Evolutionary conservation across 2,329 filamentous ascomycete genomes (phyloP), one percentile per base, ranked within the genome.

Genomic region (Zymoseptoria brevis): DNA sequence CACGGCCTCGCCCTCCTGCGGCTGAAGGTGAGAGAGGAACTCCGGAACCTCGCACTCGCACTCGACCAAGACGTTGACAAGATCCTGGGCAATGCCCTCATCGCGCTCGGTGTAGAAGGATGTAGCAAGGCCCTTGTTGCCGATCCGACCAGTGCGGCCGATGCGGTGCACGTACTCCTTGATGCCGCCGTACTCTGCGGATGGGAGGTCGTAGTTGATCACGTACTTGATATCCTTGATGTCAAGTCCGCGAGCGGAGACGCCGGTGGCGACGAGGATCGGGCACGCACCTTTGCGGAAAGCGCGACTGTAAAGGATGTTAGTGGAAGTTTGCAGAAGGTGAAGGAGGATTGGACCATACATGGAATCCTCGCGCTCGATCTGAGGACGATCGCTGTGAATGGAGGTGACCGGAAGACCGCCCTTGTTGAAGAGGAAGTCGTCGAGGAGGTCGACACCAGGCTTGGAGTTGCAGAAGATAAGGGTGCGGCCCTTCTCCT

Each of bases 101-200:
- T 97, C 89, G 0, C 81, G 78, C 0, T 92, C 86, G 24, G 87
- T 90, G 79, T 87, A 97, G 77, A 99, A 93, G 0, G 93, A 96
- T 0, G 89, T 93, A 0, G 94, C 92, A 4, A 91, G 77, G 19
- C 94, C 94, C 51, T 83, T 81, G 66, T 96, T 89, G 2, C 94
- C 94, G 70, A 96, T 96, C 56, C 94, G 90, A 57, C 89, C 94
- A 66, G 94, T 99, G 61, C 94, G 92, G 62, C 94, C 94, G 71
- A 97, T 97, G 11, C 94, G 90, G 71, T 99, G 94, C 24, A 88
- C 86, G 68, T 97, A 99, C 72, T 97, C 94, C 54, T 89, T 86
- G 58, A 96, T 96, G 1, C 92, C 93, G n/a, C 90, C 91, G 66
- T 93, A 82, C 0, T 84, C 78, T 50, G 80, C 75, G 4, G 80